These are phyloP conservation scores for Blastomyces emzantsi DNA, from an alignment of 2,329 filamentous ascomycete species.

Conservation along the genomic window DNA sequence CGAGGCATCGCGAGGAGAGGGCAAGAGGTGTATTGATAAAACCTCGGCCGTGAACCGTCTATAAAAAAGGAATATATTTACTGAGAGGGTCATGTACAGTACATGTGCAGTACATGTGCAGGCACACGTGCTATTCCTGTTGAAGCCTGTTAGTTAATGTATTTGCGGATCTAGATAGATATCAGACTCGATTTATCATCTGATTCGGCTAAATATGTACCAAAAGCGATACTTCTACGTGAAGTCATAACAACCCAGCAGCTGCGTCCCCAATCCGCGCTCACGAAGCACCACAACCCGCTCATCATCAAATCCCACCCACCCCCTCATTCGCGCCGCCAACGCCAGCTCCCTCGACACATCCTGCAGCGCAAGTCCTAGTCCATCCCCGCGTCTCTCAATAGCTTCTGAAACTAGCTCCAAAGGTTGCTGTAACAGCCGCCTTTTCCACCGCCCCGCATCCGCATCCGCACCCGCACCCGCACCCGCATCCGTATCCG, in stretches of 20 bases:
- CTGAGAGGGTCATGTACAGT: too few relatives aligned
- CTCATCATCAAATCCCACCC: constrained; percentile 85
- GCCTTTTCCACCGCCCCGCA: constrained; percentile 2
- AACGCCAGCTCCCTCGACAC: constrained; percentile 33
- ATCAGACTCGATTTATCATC: neutral
- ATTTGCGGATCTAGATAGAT: neutral
- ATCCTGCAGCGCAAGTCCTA: constrained; percentile 30
- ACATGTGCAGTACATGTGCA: neutral
- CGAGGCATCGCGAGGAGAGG: too few relatives aligned
- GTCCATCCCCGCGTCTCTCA: constrained; percentile 21
- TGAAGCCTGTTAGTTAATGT: neutral
- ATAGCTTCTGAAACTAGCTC: constrained; percentile 19
- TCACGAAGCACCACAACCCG: constrained; percentile 82
- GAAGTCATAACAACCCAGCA: constrained; percentile 80
- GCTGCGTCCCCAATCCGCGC: constrained; percentile 55
- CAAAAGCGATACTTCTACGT: constrained; percentile 40
- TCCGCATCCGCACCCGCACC: neutral
- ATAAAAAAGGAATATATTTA: too few relatives aligned
- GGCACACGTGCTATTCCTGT: neutral
- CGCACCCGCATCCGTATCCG: too few relatives aligned
- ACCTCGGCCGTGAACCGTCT: too few relatives aligned
- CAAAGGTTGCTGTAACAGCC: constrained; percentile 11
- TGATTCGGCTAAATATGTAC: neutral
- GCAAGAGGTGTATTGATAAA: too few relatives aligned
- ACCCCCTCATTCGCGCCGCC: constrained; percentile 44